Evolutionary conservation across 768 basidiomycete genomes (phyloP).

Genomic region (Chalciporus sphaerocephalus): DNA sequence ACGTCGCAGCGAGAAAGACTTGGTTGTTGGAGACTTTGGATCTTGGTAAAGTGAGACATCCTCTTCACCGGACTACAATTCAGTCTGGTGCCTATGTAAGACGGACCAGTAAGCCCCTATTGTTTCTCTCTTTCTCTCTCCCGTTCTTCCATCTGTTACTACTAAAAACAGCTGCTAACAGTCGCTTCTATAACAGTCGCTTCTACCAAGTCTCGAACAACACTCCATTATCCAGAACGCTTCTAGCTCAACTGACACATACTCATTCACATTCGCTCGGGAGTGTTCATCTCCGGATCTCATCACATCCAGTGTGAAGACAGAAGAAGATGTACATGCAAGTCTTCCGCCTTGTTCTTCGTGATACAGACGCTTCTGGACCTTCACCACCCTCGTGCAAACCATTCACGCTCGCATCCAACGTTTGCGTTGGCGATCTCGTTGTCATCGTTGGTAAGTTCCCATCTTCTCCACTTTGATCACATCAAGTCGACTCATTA

Average conservation of each 20-base stretch:
- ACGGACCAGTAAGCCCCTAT: not conserved
- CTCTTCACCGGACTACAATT: not conserved
- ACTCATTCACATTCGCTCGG: too few relatives aligned
- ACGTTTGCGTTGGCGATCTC: slow-evolving; percentile 23
- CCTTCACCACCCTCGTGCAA: slow-evolving; percentile 7
- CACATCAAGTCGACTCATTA: too few relatives aligned
- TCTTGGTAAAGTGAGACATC: not conserved
- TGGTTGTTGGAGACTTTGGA: too few relatives aligned
- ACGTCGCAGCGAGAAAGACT: too few relatives aligned
- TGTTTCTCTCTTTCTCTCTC: not conserved
- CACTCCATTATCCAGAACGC: not conserved
- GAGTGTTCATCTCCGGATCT: not conserved
- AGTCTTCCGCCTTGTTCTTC: not conserved
- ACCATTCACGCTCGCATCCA: slow-evolving; percentile 5
- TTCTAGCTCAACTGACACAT: not conserved
- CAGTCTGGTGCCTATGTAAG: not conserved
- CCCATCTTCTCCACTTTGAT: too few relatives aligned
- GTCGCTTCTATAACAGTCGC: not conserved
- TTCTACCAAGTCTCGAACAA: not conserved
- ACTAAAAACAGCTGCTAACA: not conserved
- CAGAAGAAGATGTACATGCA: slow-evolving; percentile 6
- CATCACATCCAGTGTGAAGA: not conserved
- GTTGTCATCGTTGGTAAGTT: slow-evolving; percentile 23
- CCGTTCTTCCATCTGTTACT: too few relatives aligned
- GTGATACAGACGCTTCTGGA: not conserved